These are phyloP conservation scores for Monosporozyma aquatica DNA, from an alignment of 805 yeast genomes.

Conservation along the genomic window DNA sequence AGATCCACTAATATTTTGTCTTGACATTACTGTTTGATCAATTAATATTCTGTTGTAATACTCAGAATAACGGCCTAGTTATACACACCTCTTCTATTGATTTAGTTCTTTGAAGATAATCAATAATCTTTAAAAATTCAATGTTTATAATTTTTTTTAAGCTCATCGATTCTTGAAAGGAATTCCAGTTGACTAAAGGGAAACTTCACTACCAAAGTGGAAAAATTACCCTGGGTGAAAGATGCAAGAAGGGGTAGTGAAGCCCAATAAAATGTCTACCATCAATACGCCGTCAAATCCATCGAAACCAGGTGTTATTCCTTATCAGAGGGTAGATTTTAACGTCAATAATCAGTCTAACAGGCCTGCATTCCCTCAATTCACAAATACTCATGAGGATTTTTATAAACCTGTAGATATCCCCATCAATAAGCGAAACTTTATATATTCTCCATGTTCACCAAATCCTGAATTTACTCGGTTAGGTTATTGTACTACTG, in stretches of 20 bases:
- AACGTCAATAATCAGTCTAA: conserved; percentile 1
- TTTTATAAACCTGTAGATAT: conserved; percentile 49
- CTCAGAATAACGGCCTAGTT: no score
- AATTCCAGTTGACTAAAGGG: no score
- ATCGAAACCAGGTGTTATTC: conserved; percentile 24
- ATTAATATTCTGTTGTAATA: not conserved
- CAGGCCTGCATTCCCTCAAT: conserved; percentile 19
- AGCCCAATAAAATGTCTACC: no score
- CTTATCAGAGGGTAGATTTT: conserved; percentile 25
- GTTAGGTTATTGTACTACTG: conserved; percentile 60
- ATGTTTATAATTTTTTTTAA: no score
- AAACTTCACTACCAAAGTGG: no score
- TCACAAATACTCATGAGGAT: conserved; percentile 12
- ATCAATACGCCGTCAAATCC: not conserved
- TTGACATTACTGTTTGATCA: not conserved
- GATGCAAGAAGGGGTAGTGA: no score
- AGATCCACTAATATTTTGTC: not conserved
- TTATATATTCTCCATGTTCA: conserved; percentile 68
- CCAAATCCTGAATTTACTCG: conserved; percentile 55
- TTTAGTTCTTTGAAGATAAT: no score
- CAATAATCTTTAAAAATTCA: no score
- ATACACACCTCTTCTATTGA: no score
- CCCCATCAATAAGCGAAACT: conserved; percentile 73
- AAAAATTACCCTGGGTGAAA: no score
- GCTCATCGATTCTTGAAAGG: no score